A percentile compares a stretch with the other conserved stretches of the same genome.
Conservation (phyloP, 345 rosid species). For the Cardamine occulta region DNA sequence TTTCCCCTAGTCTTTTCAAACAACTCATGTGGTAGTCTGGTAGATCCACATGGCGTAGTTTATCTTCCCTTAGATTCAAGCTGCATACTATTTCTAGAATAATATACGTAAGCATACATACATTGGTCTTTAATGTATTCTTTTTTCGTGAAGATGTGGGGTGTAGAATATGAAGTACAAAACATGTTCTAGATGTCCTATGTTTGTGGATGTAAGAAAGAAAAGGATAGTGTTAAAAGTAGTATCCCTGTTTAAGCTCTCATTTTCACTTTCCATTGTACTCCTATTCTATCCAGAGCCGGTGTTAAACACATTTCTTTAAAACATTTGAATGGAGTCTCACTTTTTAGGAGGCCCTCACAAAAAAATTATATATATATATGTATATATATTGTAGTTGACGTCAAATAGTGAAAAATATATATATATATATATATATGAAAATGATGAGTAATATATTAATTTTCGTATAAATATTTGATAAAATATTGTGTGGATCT, state of each 20-base stretch:
- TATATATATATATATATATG: too few relatives aligned
- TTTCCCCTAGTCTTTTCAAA: background rate
- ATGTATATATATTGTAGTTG: too few relatives aligned
- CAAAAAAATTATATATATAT: too few relatives aligned
- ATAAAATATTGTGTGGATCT: too few relatives aligned
- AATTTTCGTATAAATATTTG: too few relatives aligned
- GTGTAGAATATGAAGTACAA: conserved; percentile 3
- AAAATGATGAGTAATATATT: too few relatives aligned
- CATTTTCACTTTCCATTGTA: too few relatives aligned
- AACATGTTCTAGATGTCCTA: conserved; percentile 8
- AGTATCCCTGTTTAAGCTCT: background rate
- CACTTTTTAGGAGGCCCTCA: too few relatives aligned
- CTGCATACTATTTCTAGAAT: background rate
- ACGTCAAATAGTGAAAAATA: too few relatives aligned
- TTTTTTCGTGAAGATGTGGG: conserved; percentile 2
- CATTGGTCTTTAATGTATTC: background rate
- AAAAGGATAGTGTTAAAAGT: background rate
- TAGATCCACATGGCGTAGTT: conserved; percentile 12
- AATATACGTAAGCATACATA: background rate
- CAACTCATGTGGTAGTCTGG: background rate
- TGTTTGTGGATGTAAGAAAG: conserved; percentile 1
- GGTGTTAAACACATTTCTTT: too few relatives aligned
- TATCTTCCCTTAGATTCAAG: conserved; percentile 16
- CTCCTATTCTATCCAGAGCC: too few relatives aligned
- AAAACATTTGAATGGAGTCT: too few relatives aligned